These are phyloP conservation scores for Hypoxylon trugodes DNA, from an alignment of 495 filamentous ascomycete species.

Conservation along the genomic window DNA sequence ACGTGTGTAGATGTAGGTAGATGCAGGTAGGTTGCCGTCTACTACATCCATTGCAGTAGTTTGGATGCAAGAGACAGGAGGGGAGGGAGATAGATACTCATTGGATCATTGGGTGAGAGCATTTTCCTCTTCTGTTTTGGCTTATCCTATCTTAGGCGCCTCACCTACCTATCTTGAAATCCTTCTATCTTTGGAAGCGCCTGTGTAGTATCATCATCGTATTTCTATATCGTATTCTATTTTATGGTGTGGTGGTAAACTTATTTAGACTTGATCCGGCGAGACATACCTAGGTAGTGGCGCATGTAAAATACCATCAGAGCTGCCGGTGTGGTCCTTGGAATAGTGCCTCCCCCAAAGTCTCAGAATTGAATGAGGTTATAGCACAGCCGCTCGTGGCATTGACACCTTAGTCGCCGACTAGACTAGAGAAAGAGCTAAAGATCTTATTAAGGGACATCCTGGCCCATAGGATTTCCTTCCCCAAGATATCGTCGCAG, in stretches of 20 bases:
- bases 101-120: constrained; percentile 21
- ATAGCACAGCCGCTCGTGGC: not conserved
- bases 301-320: too few relatives aligned
- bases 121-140: constrained; percentile 6
- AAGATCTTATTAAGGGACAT: constrained; percentile 37
- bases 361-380: too few relatives aligned
- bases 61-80: constrained; percentile 30
- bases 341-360: too few relatives aligned
- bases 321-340: too few relatives aligned
- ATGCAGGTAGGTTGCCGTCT: constrained; percentile 29
- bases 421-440: not conserved
- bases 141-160: not conserved
- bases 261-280: not conserved
- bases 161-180: not conserved
- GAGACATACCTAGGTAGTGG: too few relatives aligned
- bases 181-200: constrained; percentile 17
- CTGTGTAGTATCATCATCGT: too few relatives aligned
- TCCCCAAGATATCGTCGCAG: constrained; percentile 32
- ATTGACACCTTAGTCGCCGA: constrained; percentile 13
- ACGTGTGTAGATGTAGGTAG: too few relatives aligned
- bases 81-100: too few relatives aligned
- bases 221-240: constrained; percentile 8
- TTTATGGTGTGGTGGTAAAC: not conserved
- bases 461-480: constrained; percentile 34
- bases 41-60: constrained; percentile 29